phyloP scores from a whole-genome alignment of 1,284 basidiomycete species.

The Fomitopsis betulina region DNA sequence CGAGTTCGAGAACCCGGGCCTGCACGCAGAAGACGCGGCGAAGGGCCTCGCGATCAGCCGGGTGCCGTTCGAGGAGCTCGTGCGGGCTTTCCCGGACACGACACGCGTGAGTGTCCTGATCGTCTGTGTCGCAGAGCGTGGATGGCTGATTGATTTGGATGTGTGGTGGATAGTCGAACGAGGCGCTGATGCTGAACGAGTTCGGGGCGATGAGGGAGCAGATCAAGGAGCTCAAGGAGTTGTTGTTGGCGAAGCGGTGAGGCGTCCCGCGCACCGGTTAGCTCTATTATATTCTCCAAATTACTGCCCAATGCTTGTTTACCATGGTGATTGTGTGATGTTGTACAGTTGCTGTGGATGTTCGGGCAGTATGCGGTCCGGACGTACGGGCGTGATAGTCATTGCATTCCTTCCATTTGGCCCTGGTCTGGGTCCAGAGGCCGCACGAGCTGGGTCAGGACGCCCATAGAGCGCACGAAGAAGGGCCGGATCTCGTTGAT shows the following conservation, averaged over 20 bases:
- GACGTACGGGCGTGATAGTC: not conserved
- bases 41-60: constrained; percentile 65
- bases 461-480: constrained; percentile 79
- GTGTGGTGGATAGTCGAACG: constrained; percentile 51
- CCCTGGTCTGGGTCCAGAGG: constrained; percentile 24
- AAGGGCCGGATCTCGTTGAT: constrained; percentile 91
- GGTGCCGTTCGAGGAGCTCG: constrained; percentile 71
- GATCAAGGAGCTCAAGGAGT: constrained; percentile 50
- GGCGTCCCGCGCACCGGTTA: not conserved
- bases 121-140: not conserved
- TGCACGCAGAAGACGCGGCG: constrained; percentile 54
- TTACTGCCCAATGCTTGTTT: not conserved
- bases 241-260: constrained; percentile 33
- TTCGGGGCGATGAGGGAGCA: constrained; percentile 54
- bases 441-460: constrained; percentile 47
- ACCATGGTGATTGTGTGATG: not conserved
- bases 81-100: constrained; percentile 76
- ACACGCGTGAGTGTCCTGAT: constrained; percentile 46
- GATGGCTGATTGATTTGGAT: constrained; percentile 6
- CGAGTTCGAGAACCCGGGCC: constrained; percentile 52
- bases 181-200: constrained; percentile 64
- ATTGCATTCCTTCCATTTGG: constrained; percentile 12
- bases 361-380: no score
- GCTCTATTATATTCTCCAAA: no score
- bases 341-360: not conserved